Conservation (phyloP, 2,329 filamentous ascomycete genomes). For the Diplodia seriata region DNA sequence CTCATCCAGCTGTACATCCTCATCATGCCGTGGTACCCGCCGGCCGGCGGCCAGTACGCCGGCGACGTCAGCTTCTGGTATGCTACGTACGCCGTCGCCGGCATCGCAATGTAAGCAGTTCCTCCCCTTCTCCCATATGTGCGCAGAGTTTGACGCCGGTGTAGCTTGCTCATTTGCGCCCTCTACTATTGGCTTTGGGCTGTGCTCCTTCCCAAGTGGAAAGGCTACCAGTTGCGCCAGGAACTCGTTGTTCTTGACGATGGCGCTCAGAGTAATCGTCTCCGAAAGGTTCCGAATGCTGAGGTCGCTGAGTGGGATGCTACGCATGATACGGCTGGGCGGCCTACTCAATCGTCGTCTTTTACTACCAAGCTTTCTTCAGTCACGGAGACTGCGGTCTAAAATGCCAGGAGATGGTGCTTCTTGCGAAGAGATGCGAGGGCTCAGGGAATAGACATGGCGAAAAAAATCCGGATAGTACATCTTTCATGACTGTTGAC, state of each 20-base stretch:
- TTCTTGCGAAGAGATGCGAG: too few relatives aligned
- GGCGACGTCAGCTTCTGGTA: slow-evolving; percentile 78
- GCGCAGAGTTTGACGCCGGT: slow-evolving; percentile 1
- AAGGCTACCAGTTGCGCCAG: slow-evolving; percentile 63
- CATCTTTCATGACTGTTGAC: too few relatives aligned
- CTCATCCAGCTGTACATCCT: slow-evolving; percentile 67
- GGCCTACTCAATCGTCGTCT: slow-evolving; percentile 1
- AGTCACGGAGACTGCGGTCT: slow-evolving; percentile 6
- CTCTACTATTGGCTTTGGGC: slow-evolving; percentile 68
- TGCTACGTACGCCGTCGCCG: slow-evolving; percentile 70
- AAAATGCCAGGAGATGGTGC: background rate
- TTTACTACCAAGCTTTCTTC: background rate
- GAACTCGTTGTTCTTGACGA: slow-evolving; percentile 61
- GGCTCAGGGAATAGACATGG: too few relatives aligned
- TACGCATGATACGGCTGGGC: slow-evolving; percentile 59
- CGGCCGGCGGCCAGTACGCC: slow-evolving; percentile 62
- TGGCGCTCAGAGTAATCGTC: slow-evolving; percentile 55
- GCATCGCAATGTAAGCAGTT: slow-evolving; percentile 68
- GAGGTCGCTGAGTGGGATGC: slow-evolving; percentile 65
- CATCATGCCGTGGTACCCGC: slow-evolving; percentile 76
- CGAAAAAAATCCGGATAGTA: too few relatives aligned
- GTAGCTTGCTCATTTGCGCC: slow-evolving; percentile 60
- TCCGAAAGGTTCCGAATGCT: slow-evolving; percentile 61
- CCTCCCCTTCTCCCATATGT: background rate
- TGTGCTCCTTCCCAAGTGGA: slow-evolving; percentile 59